Evolutionary conservation across 345 rosid genomes (phyloP).

Genomic region (Sonneratia caseolaris): DNA sequence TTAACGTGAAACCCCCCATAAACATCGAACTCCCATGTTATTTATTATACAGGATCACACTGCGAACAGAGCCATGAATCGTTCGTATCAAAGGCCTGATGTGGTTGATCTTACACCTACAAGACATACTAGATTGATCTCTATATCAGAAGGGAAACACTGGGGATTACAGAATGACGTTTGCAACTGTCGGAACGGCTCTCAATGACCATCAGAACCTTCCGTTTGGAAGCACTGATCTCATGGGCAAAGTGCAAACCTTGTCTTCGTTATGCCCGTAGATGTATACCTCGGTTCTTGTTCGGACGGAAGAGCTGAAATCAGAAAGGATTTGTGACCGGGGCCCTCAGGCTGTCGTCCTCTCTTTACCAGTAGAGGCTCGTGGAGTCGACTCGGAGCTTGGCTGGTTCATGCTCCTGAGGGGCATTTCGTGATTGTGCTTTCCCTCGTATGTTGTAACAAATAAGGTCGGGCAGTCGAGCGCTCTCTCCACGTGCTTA

Average conservation of each 20-base stretch:
- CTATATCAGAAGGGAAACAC: background rate
- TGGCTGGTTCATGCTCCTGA: constrained; percentile 15
- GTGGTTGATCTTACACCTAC: no score
- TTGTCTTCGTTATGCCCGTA: background rate
- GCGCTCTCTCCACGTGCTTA: constrained; percentile 83
- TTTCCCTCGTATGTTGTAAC: constrained; percentile 93
- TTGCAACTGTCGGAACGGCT: background rate
- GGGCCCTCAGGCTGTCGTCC: background rate
- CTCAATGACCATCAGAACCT: background rate
- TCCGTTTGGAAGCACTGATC: background rate
- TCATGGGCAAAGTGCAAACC: background rate
- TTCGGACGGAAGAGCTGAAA: background rate
- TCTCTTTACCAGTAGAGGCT: constrained; percentile 16
- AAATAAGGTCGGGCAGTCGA: constrained; percentile 79
- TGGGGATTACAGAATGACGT: background rate
- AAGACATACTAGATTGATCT: no score
- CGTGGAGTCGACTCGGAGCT: constrained; percentile 9
- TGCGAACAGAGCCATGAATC: no score
- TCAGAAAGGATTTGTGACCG: background rate
- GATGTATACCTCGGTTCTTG: background rate
- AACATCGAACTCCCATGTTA: no score
- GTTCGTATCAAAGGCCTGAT: no score
- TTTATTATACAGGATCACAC: no score
- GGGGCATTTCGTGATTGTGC: constrained; percentile 82
- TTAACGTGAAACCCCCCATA: no score